A percentile compares a stretch with the other conserved stretches of the same genome.
phyloP scores from a whole-genome alignment of 1,139 yeast species.

The Saccharomycopsis phalli region DNA sequence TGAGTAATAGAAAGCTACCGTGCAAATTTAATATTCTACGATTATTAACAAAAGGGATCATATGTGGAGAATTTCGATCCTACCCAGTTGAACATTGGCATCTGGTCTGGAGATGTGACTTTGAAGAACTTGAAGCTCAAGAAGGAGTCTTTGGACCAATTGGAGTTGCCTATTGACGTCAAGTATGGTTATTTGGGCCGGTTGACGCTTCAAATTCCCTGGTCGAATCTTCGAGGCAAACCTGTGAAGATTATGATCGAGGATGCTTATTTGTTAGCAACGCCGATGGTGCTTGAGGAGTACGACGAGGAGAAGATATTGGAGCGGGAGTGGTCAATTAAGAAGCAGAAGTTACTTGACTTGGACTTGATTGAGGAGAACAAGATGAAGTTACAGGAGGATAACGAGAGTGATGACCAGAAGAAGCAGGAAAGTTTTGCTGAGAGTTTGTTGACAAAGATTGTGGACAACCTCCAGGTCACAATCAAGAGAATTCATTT shows the following conservation, averaged over 20 bases:
- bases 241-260: slow-evolving; percentile 90
- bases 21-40: background rate
- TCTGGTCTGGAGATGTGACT: slow-evolving; percentile 97
- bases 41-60: background rate
- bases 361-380: slow-evolving; percentile 52
- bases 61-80: slow-evolving; percentile 95
- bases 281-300: slow-evolving; percentile 51
- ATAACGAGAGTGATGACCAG: slow-evolving; percentile 31
- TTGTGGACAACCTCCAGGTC: slow-evolving; percentile 89
- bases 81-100: slow-evolving; percentile 86
- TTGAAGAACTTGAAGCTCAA: slow-evolving; percentile 67
- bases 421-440: slow-evolving; percentile 70
- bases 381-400: slow-evolving; percentile 28
- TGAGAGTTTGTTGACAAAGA: slow-evolving; percentile 78
- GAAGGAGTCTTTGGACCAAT: slow-evolving; percentile 56
- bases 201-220: slow-evolving; percentile 84
- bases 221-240: slow-evolving; percentile 89
- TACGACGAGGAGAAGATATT: slow-evolving; percentile 61
- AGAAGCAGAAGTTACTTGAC: slow-evolving; percentile 57
- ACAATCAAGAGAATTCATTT: slow-evolving; percentile 87
- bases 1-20: slow-evolving; percentile 23
- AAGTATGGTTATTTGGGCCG: slow-evolving; percentile 87
- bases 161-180: slow-evolving; percentile 77
- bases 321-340: slow-evolving; percentile 54
- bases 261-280: slow-evolving; percentile 75